Percentiles rank a stretch among this genome's conserved stretches.
Conservation (phyloP, 1,284 basidiomycete genomes). For the Coniophora puteana region DNA sequence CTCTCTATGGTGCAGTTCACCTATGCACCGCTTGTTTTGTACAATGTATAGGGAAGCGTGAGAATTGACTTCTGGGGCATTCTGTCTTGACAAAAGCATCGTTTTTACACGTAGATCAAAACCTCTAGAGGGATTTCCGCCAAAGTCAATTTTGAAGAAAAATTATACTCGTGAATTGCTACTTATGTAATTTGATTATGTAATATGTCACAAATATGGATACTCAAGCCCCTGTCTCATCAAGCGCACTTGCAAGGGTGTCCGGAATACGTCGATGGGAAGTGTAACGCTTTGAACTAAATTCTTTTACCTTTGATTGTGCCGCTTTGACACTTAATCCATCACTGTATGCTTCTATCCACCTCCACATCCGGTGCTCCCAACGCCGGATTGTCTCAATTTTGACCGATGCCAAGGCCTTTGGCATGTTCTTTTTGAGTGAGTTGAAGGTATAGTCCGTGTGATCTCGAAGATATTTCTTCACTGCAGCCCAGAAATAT, state of each 20-base stretch:
- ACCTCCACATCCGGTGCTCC: constrained; percentile 16
- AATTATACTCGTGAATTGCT: too few species aligned
- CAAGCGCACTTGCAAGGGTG: background rate
- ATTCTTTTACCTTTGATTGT: constrained; percentile 14
- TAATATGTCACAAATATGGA: too few species aligned
- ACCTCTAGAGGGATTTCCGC: too few species aligned
- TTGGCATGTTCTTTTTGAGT: constrained; percentile 16
- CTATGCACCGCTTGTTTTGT: too few species aligned
- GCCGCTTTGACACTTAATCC: constrained; percentile 15
- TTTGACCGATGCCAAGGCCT: constrained; percentile 15
- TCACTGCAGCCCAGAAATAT: constrained; percentile 18
- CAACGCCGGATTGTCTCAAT: constrained; percentile 17
- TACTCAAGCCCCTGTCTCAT: background rate
- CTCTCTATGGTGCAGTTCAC: too few species aligned
- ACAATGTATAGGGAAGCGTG: too few species aligned
- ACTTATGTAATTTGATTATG: too few species aligned
- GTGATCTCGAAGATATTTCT: constrained; percentile 16
- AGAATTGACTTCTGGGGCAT: too few species aligned
- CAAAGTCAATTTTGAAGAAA: too few species aligned
- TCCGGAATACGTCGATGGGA: constrained; percentile 19
- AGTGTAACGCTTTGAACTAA: constrained; percentile 17
- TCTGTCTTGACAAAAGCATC: too few species aligned
- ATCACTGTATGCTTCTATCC: constrained; percentile 17
- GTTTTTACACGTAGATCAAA: too few species aligned
- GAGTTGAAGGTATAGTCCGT: constrained; percentile 19